Evolutionary conservation across 1,284 basidiomycete species (phyloP), one percentile per base, ranked within the genome.

Genomic region (Ganoderma lucidum): DNA sequence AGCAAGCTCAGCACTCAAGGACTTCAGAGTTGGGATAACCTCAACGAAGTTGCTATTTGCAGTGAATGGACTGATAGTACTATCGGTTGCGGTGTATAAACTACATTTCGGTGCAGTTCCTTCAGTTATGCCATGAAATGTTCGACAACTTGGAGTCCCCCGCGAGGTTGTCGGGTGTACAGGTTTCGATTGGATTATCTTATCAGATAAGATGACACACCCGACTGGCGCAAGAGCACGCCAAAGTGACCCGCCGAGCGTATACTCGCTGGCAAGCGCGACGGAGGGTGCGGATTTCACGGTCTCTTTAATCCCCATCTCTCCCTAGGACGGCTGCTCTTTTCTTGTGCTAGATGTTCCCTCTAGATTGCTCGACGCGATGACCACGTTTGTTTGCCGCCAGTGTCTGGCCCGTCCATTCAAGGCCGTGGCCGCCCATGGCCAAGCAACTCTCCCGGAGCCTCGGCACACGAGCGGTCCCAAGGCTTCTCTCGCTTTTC

Each of bases 201-300:
- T 70, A 70, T 72, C 71, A 63, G 71, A 72, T 72, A 65, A 72
- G 66, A 70, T 72, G 15, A n/a, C 23, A 23, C 23, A 23, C 28
- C 42, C 17, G 61, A 14, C 45, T 37, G 42, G 56, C 45, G 53
- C 62, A 58, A 53, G 30, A 68, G 71, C 67, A 70, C 71, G 69
- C 61, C 67, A 70, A 68, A 44, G 53, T 67, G 55, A 32, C 32
- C 35, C 28, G 30, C 56, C 42, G 42, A 45, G 44, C 6, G 28
- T 35, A 37, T 23, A 51, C 8, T 23, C 23, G 44, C 63, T 42
- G 32, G 32, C 41, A 44, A 41, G 51, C 28, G 30, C 44, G 28
- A 32, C n/a, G 17, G 6, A 28, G 48, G 2, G 48, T 12, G 23
- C 23, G 23, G 48, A 23, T 8, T 28, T 28, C 48, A 51, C 48